phyloP scores from a whole-genome alignment of 2,329 filamentous ascomycete genomes.

The Septoria linicola region DNA sequence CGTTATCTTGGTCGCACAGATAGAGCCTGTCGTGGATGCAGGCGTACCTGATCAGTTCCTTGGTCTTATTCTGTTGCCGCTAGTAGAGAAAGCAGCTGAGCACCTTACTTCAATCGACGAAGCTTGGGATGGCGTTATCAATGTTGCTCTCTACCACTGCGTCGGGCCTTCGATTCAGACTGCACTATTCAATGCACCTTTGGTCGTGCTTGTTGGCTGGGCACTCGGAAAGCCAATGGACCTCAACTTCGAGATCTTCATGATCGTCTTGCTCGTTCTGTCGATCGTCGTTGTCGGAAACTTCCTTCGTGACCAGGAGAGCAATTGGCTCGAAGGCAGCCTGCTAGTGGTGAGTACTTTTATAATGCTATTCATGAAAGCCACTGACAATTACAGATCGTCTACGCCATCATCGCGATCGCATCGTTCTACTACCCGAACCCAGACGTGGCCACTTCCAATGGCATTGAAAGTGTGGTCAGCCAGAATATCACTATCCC shows the following conservation, averaged over 20 bases:
- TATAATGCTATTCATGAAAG: not conserved
- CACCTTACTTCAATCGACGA: slow-evolving; percentile 81
- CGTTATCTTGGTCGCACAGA: slow-evolving; percentile 72
- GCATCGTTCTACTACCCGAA: slow-evolving; percentile 62
- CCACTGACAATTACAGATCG: slow-evolving; percentile 41
- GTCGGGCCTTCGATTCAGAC: slow-evolving; percentile 86
- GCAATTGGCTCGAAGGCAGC: slow-evolving; percentile 83
- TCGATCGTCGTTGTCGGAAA: slow-evolving; percentile 68
- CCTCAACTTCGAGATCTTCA: slow-evolving; percentile 85
- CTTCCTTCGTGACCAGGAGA: slow-evolving; percentile 82
- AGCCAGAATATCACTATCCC: slow-evolving; percentile 23
- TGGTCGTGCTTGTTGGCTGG: slow-evolving; percentile 83
- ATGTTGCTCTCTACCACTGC: slow-evolving; percentile 80
- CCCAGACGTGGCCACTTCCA: slow-evolving; percentile 37
- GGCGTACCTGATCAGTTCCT: slow-evolving; percentile 59
- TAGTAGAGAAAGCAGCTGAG: slow-evolving; percentile 83
- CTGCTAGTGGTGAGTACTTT: slow-evolving; percentile 60
- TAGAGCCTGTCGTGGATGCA: slow-evolving; percentile 55
- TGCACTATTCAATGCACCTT: slow-evolving; percentile 79
- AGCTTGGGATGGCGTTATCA: slow-evolving; percentile 73
- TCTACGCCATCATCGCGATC: slow-evolving; percentile 63
- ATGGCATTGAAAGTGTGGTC: slow-evolving; percentile 16
- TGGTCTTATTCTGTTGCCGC: slow-evolving; percentile 71
- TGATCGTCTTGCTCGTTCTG: slow-evolving; percentile 75
- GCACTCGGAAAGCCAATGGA: slow-evolving; percentile 65